phyloP scores from a whole-genome alignment of 1,139 yeast genomes.

The Yamadazyma siamensis region DNA sequence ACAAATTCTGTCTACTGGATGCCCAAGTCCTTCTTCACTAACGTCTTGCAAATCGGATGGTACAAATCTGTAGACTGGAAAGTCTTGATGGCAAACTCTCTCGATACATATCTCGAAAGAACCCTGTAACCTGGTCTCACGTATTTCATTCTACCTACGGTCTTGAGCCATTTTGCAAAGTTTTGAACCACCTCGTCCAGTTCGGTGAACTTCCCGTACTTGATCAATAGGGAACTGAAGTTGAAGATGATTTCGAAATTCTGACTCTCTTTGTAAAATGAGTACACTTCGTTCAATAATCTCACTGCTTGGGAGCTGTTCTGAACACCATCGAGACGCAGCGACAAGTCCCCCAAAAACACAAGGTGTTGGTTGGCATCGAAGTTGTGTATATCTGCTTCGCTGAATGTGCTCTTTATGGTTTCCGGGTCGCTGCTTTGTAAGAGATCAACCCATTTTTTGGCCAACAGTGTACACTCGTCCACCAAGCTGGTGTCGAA shows the following conservation, averaged over 20 bases:
- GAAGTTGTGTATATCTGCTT: constrained; percentile 21
- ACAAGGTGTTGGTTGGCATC: constrained; percentile 35
- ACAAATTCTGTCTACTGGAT: constrained; percentile 9
- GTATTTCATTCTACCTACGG: constrained; percentile 43
- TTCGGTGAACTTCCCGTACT: constrained; percentile 20
- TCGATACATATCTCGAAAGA: constrained; percentile 23
- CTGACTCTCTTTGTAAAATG: constrained; percentile 19
- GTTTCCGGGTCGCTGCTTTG: constrained; percentile 6
- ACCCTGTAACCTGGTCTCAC: constrained; percentile 40
- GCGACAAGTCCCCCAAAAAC: constrained; percentile 29
- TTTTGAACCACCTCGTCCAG: constrained; percentile 17
- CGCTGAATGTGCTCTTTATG: constrained; percentile 10
- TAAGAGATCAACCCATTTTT: constrained; percentile 21
- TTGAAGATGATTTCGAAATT: constrained; percentile 34
- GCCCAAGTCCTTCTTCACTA: constrained; percentile 35
- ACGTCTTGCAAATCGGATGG: constrained; percentile 38
- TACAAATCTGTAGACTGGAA: constrained; percentile 26
- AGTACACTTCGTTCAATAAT: constrained; percentile 22
- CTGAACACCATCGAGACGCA: constrained; percentile 16
- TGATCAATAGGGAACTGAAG: constrained; percentile 31
- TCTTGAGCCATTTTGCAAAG: constrained; percentile 38
- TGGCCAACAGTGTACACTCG: constrained; percentile 25
- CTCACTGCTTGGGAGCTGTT: constrained; percentile 16
- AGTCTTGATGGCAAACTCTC: constrained; percentile 27
- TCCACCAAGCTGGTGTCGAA: constrained; percentile 32